These are phyloP conservation scores for Aspergillus viridinutans DNA, from an alignment of 2,329 filamentous ascomycete genomes.

Conservation along the genomic window DNA sequence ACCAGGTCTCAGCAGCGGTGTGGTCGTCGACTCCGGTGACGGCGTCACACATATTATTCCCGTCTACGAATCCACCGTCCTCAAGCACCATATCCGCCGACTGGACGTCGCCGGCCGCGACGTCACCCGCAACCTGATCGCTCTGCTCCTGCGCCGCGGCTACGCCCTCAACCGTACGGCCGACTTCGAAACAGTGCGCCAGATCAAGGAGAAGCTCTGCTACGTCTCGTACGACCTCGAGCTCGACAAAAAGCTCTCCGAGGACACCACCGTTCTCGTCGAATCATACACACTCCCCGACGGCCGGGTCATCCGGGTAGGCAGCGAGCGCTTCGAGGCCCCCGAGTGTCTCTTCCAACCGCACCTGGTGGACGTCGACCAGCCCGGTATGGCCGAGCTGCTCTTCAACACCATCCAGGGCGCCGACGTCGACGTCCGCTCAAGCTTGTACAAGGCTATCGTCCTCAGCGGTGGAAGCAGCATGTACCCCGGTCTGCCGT, in stretches of 20 bases:
- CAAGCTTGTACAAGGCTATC: constrained; percentile 93
- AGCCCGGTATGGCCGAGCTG: constrained; percentile 93
- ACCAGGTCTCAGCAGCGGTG: constrained; percentile 77
- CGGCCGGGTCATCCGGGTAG: constrained; percentile 90
- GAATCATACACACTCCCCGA: constrained; percentile 97
- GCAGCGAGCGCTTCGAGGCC: constrained; percentile 95
- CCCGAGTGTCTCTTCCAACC: constrained; percentile 98
- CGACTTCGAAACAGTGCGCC: constrained; percentile 96
- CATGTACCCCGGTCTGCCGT: constrained; percentile 98
- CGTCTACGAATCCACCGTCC: constrained; percentile 95
- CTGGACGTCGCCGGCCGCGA: constrained; percentile 95
- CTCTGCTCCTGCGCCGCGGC: constrained; percentile 83
- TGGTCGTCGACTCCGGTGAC: constrained; percentile 98
- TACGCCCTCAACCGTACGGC: constrained; percentile 97
- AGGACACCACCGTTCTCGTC: constrained; percentile 95
- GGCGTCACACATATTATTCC: constrained; percentile 98
- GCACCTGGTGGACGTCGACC: constrained; percentile 94
- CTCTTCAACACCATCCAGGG: constrained; percentile 98
- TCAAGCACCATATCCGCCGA: constrained; percentile 92
- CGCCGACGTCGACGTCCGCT: constrained; percentile 90
- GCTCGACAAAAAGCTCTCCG: constrained; percentile 89
- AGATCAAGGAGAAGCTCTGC: constrained; percentile 99
- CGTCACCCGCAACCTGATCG: constrained; percentile 97
- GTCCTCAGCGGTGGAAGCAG: constrained; percentile 94
- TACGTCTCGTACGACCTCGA: constrained; percentile 98